These are phyloP conservation scores for Nakazawaea ishiwadae DNA, from an alignment of 805 yeast species.

Conservation along the genomic window DNA sequence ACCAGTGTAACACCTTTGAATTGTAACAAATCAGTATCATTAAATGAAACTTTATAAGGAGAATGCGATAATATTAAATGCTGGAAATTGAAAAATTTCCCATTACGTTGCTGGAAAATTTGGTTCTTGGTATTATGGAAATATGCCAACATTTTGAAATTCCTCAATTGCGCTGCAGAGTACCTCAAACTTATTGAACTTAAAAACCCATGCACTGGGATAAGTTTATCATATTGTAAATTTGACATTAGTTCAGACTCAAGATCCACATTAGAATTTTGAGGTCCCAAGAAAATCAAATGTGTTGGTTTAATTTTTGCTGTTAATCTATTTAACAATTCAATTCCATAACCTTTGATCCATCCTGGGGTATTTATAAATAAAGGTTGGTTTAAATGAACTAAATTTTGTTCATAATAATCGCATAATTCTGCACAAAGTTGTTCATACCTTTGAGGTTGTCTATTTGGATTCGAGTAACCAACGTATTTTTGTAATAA, in stretches of 20 bases:
- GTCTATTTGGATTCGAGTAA: slow-evolving; percentile 60
- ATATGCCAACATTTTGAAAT: slow-evolving; percentile 45
- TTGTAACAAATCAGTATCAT: background rate
- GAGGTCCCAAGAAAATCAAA: slow-evolving; percentile 49
- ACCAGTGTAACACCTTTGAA: slow-evolving; percentile 32
- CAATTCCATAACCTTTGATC: slow-evolving; percentile 84
- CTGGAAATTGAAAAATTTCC: slow-evolving; percentile 30
- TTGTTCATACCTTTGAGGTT: slow-evolving; percentile 50
- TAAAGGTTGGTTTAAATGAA: slow-evolving; percentile 30
- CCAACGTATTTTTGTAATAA: slow-evolving; percentile 46
- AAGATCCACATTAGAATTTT: slow-evolving; percentile 26
- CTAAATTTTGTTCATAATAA: slow-evolving; percentile 20
- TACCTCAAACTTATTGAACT: slow-evolving; percentile 23
- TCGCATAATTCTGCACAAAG: slow-evolving; percentile 31
- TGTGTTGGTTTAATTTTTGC: slow-evolving; percentile 45
- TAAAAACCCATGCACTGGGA: slow-evolving; percentile 31
- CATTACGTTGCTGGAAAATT: background rate
- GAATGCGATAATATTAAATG: slow-evolving; percentile 32
- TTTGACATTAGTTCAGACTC: slow-evolving; percentile 24
- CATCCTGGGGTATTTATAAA: slow-evolving; percentile 85
- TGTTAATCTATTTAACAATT: slow-evolving; percentile 49
- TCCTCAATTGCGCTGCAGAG: slow-evolving; percentile 49
- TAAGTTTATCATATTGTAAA: slow-evolving; percentile 20
- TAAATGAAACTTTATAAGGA: slow-evolving; percentile 37
- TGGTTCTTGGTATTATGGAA: slow-evolving; percentile 41